phyloP scores from a whole-genome alignment of 2,329 filamentous ascomycete genomes.

The Biscogniauxia sp. region DNA sequence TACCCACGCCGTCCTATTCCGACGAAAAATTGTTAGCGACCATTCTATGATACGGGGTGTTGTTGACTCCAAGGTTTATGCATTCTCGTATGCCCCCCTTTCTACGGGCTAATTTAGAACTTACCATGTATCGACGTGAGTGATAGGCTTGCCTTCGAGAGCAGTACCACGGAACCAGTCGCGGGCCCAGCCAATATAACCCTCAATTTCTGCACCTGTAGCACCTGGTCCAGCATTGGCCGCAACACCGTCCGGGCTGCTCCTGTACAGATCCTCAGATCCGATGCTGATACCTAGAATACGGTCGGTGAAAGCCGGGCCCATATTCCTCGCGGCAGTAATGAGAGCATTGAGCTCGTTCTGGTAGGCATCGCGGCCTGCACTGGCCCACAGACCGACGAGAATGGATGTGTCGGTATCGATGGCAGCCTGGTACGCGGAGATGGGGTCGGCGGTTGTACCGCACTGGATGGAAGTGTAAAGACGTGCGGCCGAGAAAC shows the following conservation, averaged over 20 bases:
- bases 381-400: constrained; percentile 31
- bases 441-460: constrained; percentile 27
- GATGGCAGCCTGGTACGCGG: constrained; percentile 30
- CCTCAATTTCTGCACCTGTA: constrained; percentile 25
- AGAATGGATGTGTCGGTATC: constrained; percentile 29
- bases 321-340: constrained; percentile 18
- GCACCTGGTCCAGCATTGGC: constrained; percentile 28
- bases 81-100: too few relatives aligned
- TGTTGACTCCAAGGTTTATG: not conserved
- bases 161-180: constrained; percentile 26
- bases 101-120: constrained; percentile 3
- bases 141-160: constrained; percentile 28
- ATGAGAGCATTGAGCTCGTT: constrained; percentile 30
- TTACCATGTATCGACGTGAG: constrained; percentile 32
- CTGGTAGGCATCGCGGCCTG: constrained; percentile 22
- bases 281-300: constrained; percentile 31
- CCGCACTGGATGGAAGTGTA: constrained; percentile 37
- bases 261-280: constrained; percentile 32
- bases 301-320: constrained; percentile 25
- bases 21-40: not conserved
- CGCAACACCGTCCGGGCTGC: constrained; percentile 22
- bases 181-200: constrained; percentile 30
- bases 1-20: constrained; percentile 29
- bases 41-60: not conserved
- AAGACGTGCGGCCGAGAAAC: constrained; percentile 46